These are phyloP conservation scores for Actinomortierella wolfii DNA, from an alignment of 371 early-diverging fungal species.

Conservation along the genomic window DNA sequence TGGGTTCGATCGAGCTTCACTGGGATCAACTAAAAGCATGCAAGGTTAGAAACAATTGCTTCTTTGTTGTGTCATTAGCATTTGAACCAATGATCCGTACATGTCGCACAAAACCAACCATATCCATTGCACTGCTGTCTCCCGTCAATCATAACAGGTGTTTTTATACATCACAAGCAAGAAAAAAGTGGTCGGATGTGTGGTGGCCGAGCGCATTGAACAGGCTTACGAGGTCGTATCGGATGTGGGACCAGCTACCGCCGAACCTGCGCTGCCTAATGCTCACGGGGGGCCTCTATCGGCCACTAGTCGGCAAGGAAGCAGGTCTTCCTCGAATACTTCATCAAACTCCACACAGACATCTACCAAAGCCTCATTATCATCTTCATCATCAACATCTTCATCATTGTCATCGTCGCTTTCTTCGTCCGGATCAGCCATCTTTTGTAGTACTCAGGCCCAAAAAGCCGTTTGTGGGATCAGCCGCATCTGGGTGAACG, in stretches of 20 bases:
- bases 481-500: constrained; percentile 63
- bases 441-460: constrained; percentile 45
- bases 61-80: too few relatives aligned
- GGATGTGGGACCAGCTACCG: too few relatives aligned
- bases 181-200: constrained; percentile 55
- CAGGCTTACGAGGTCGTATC: constrained; percentile 44
- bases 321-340: background rate
- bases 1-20: constrained; percentile 41
- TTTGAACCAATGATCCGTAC: too few relatives aligned
- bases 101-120: too few relatives aligned
- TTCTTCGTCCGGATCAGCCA: constrained; percentile 19
- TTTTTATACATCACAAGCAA: constrained; percentile 50
- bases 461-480: constrained; percentile 57
- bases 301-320: background rate
- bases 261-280: too few relatives aligned
- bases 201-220: constrained; percentile 52
- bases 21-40: constrained; percentile 28
- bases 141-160: constrained; percentile 20
- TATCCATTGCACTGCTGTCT: too few relatives aligned
- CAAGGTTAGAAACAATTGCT: too few relatives aligned
- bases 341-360: background rate
- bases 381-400: background rate
- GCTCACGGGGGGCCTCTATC: background rate
- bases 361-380: background rate
- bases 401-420: background rate